These are phyloP conservation scores for Simmondsia chinensis DNA, from an alignment of 148 eudicot species.

Conservation along the genomic window DNA sequence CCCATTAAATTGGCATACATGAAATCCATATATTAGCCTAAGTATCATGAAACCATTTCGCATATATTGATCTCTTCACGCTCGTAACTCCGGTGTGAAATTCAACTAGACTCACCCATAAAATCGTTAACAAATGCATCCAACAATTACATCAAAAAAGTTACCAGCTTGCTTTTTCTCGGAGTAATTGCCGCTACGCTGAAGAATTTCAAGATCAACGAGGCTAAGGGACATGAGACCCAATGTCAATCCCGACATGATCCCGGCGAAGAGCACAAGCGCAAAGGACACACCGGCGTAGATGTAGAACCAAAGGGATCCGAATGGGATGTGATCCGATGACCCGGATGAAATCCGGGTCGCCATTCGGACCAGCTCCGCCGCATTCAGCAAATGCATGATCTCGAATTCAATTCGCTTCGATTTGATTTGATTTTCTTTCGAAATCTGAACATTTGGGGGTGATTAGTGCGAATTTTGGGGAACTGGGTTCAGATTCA, in stretches of 20 bases:
- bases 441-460: no score
- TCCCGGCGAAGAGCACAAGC: conserved; percentile 78
- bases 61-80: no score
- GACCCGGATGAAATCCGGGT: neutral
- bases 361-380: conserved; percentile 6
- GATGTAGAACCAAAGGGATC: conserved; percentile 51
- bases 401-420: no score
- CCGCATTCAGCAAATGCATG: conserved; percentile 11
- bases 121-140: neutral
- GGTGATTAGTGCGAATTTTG: no score
- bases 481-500: neutral
- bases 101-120: neutral
- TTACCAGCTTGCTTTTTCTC: conserved; percentile 87
- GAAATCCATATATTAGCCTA: no score
- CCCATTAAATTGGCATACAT: no score
- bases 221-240: conserved; percentile 89
- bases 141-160: neutral
- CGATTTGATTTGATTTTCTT: no score
- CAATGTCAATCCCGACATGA: conserved; percentile 85
- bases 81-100: no score
- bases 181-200: conserved; percentile 53
- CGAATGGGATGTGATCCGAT: conserved; percentile 35
- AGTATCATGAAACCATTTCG: no score
- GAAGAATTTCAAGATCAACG: conserved; percentile 87
- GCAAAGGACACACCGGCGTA: conserved; percentile 61